phyloP scores from a whole-genome alignment of 495 filamentous ascomycete species.

The Zalerion maritima region DNA sequence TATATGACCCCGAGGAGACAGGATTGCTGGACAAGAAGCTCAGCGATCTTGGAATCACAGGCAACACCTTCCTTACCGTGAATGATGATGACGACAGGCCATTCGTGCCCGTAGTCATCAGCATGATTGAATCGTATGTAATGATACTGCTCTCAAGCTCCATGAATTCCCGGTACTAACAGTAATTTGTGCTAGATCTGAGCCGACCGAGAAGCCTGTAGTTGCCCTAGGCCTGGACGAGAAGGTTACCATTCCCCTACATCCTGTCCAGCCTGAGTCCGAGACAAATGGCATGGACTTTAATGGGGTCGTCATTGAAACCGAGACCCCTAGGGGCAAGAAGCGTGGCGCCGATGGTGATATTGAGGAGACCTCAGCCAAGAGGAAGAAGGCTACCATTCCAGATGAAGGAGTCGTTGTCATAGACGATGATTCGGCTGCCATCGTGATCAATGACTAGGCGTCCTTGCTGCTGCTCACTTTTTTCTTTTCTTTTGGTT shows the following conservation, averaged over 20 bases:
- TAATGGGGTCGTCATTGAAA: constrained; percentile 6
- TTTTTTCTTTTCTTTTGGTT: no score
- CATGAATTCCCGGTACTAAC: constrained; percentile 5
- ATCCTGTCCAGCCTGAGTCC: constrained; percentile 15
- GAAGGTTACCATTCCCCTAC: constrained; percentile 27
- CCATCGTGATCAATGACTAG: constrained; percentile 65
- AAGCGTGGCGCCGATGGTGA: constrained; percentile 19
- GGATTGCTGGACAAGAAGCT: constrained; percentile 74
- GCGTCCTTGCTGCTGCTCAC: constrained; percentile 12
- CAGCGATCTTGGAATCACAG: constrained; percentile 54
- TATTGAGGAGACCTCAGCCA: constrained; percentile 12
- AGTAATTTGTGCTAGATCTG: constrained; percentile 15
- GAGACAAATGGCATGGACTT: constrained; percentile 18
- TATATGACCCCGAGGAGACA: constrained; percentile 81
- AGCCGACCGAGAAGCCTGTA: constrained; percentile 24
- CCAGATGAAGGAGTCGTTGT: constrained; percentile 24
- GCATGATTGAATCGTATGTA: constrained; percentile 37
- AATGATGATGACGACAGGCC: constrained; percentile 76
- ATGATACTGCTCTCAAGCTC: no score
- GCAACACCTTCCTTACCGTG: constrained; percentile 67
- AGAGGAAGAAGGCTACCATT: constrained; percentile 27
- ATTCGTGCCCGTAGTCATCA: constrained; percentile 70
- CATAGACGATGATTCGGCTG: constrained; percentile 40
- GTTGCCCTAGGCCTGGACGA: constrained; percentile 15
- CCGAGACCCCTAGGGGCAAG: constrained; percentile 18